phyloP scores from a whole-genome alignment of 805 yeast species.

The Saturnispora dispora region DNA sequence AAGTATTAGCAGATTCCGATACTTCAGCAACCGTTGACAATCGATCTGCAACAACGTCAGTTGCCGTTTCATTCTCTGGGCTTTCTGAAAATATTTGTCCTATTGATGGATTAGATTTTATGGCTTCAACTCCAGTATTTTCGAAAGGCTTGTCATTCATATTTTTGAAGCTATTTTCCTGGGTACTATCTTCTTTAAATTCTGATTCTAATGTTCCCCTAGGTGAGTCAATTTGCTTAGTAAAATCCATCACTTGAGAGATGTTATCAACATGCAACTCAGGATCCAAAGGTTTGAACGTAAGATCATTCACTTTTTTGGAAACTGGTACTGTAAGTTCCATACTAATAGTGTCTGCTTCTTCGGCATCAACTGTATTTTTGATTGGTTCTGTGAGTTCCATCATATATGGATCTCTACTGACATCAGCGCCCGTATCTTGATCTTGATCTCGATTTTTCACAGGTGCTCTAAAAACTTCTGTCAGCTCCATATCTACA shows the following conservation, averaged over 20 bases:
- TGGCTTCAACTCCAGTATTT: neutral
- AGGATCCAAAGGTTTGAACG: neutral
- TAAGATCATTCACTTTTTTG: neutral
- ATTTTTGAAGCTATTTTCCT: constrained; percentile 4
- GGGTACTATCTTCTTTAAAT: neutral
- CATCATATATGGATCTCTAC: neutral
- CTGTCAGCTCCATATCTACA: neutral
- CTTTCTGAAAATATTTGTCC: neutral
- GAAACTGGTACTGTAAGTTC: neutral
- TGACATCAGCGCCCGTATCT: neutral
- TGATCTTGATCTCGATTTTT: neutral
- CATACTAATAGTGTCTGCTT: neutral
- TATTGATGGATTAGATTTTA: neutral
- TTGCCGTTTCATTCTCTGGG: neutral
- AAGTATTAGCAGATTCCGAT: constrained; percentile 8
- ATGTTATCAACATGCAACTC: neutral
- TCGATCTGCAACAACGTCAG: neutral
- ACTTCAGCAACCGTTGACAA: constrained; percentile 8
- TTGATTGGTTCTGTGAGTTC: constrained; percentile 11
- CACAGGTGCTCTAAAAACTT: neutral
- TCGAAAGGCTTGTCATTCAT: neutral
- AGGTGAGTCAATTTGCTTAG: neutral
- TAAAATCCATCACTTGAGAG: constrained; percentile 9
- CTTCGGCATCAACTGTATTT: neutral
- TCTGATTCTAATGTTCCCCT: neutral